A percentile compares a stretch with the other conserved stretches of the same genome.
Conservation (phyloP, 495 filamentous ascomycete species). For the Diplogelasinospora grovesii region DNA sequence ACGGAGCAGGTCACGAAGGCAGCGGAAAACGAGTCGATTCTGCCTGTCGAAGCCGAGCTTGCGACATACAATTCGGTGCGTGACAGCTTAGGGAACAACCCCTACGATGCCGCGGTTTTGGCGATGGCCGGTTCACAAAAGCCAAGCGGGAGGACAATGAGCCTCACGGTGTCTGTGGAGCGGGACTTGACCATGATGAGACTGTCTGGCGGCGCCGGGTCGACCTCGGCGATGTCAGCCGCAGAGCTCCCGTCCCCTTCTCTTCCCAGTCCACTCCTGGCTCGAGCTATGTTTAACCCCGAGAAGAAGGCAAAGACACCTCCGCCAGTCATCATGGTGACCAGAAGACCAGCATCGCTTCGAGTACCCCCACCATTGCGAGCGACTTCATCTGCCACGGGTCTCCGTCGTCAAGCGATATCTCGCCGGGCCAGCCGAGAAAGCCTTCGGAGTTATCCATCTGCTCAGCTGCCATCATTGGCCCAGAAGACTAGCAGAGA, state of each 20-base stretch:
- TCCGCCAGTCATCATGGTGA: conserved; percentile 30
- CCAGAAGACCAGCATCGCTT: conserved; percentile 26
- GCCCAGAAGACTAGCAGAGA: conserved; percentile 28
- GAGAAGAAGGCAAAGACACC: conserved; percentile 16
- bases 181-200: conserved; percentile 10
- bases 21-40: conserved; percentile 7
- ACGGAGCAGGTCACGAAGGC: background rate
- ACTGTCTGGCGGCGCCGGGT: conserved; percentile 6
- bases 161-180: conserved; percentile 14
- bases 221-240: conserved; percentile 9
- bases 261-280: conserved; percentile 18
- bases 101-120: conserved; percentile 13
- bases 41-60: conserved; percentile 10
- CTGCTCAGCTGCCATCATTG: conserved; percentile 11
- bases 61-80: conserved; percentile 7
- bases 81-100: conserved; percentile 12
- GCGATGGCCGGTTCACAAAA: conserved; percentile 12
- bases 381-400: conserved; percentile 28
- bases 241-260: conserved; percentile 19
- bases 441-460: conserved; percentile 22
- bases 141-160: conserved; percentile 12
- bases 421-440: conserved; percentile 35
- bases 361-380: conserved; percentile 35
- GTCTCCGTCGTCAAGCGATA: conserved; percentile 21
- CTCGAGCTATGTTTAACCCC: conserved; percentile 19